Percentiles rank a stretch among this genome's conserved stretches.
Evolutionary conservation across 129 eudicot genomes (phyloP).

Genomic region (Flaveria bidentis): DNA sequence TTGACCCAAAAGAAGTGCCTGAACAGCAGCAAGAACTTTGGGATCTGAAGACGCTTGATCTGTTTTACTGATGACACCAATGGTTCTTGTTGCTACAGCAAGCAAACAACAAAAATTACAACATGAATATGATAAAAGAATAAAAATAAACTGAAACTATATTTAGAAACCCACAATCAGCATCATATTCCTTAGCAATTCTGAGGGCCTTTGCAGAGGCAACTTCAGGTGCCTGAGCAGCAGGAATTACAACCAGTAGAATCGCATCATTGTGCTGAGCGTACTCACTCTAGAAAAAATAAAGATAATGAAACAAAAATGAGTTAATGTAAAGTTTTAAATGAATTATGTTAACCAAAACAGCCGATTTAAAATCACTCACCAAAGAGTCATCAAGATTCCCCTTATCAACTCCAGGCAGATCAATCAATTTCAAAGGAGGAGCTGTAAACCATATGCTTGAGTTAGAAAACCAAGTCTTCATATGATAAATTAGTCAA

Average conservation of each 20-base stretch:
- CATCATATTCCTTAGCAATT: constrained; percentile 88
- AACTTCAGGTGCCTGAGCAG: constrained; percentile 90
- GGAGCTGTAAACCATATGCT: constrained; percentile 60
- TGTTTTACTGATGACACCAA: constrained; percentile 95
- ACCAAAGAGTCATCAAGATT: constrained; percentile 91
- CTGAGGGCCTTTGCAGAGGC: constrained; percentile 89
- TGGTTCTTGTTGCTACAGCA: constrained; percentile 79
- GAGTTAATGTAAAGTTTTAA: not conserved
- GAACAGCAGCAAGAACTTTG: constrained; percentile 96
- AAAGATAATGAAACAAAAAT: not conserved
- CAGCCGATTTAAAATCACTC: constrained; percentile 30
- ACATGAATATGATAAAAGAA: not conserved
- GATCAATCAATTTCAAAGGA: constrained; percentile 84
- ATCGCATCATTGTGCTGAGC: constrained; percentile 94
- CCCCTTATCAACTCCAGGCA: constrained; percentile 95
- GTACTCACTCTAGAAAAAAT: constrained; percentile 60
- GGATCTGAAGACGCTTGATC: constrained; percentile 98
- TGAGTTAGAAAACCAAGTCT: constrained; percentile 7
- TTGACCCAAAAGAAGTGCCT: constrained; percentile 93
- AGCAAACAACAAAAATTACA: constrained; percentile 18
- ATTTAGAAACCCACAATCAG: constrained; percentile 60
- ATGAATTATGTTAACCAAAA: not conserved
- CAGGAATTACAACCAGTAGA: constrained; percentile 83
- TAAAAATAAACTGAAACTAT: not conserved
- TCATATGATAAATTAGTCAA: not conserved